Percentiles rank a stretch among this genome's conserved stretches.
Conservation (phyloP, 805 yeast species). For the Saturnispora gosingensis region DNA sequence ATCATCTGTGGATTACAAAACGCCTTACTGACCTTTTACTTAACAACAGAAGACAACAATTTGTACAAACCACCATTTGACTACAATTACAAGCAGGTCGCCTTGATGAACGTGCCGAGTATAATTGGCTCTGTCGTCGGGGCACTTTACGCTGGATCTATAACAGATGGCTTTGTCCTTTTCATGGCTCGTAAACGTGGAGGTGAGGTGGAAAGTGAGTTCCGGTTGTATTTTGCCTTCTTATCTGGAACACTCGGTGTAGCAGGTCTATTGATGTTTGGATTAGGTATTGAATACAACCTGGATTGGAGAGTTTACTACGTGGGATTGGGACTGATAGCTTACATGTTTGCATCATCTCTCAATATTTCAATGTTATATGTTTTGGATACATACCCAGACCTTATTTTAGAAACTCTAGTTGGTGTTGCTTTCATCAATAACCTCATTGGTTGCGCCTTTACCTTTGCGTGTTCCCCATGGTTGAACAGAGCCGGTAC, state of each 20-base stretch:
- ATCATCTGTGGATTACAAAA: slow-evolving; percentile 72
- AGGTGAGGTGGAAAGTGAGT: slow-evolving; percentile 59
- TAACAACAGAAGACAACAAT: slow-evolving; percentile 60
- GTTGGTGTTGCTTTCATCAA: slow-evolving; percentile 57
- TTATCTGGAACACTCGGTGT: slow-evolving; percentile 53
- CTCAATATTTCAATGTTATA: slow-evolving; percentile 61
- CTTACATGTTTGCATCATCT: slow-evolving; percentile 59
- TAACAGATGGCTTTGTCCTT: slow-evolving; percentile 55
- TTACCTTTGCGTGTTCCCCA: slow-evolving; percentile 57
- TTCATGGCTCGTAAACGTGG: slow-evolving; percentile 52
- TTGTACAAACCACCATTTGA: slow-evolving; percentile 58
- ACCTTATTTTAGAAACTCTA: slow-evolving; percentile 56
- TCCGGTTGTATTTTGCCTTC: slow-evolving; percentile 47
- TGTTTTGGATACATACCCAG: slow-evolving; percentile 59
- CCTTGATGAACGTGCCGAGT: slow-evolving; percentile 68
- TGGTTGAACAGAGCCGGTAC: slow-evolving; percentile 53
- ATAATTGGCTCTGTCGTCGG: slow-evolving; percentile 57
- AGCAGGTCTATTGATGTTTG: slow-evolving; percentile 53
- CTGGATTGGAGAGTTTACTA: slow-evolving; percentile 46
- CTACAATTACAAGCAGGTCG: slow-evolving; percentile 55
- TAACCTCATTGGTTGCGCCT: slow-evolving; percentile 53
- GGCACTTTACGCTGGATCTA: slow-evolving; percentile 54
- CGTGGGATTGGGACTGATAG: slow-evolving; percentile 54
- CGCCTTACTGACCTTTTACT: slow-evolving; percentile 62
- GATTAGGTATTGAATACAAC: slow-evolving; percentile 48